Evolutionary conservation across 2,329 filamentous ascomycete genomes (phyloP).

Genomic region (Fusarium subglutinans): DNA sequence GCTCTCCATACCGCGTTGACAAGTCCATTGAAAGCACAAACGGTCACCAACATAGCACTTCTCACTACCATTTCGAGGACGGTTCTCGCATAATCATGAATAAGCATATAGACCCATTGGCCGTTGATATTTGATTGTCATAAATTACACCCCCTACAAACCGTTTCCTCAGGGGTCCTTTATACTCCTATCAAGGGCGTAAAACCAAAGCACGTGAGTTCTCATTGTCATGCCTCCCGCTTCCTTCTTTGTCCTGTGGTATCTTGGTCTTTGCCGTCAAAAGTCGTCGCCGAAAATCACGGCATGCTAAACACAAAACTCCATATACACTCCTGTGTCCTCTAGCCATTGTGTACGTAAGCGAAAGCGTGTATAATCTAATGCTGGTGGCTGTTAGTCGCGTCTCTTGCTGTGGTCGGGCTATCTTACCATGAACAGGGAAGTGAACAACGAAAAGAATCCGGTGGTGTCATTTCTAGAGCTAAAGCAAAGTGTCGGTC

Average conservation of each 20-base stretch:
- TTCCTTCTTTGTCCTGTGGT: conserved; percentile 31
- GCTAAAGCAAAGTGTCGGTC: conserved; percentile 15
- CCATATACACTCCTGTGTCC: conserved; percentile 23
- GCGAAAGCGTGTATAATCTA: conserved; percentile 25
- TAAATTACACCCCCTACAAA: conserved; percentile 14
- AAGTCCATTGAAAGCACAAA: background rate
- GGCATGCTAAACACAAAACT: conserved; percentile 33
- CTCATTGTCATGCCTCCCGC: conserved; percentile 25
- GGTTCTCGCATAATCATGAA: background rate
- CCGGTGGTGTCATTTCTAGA: conserved; percentile 18
- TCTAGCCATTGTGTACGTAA: conserved; percentile 29
- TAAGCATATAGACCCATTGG: background rate
- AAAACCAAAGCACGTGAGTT: conserved; percentile 30
- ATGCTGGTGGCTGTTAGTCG: conserved; percentile 16
- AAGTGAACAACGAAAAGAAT: conserved; percentile 22
- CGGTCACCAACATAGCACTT: background rate
- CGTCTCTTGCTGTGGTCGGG: background rate
- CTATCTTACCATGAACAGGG: conserved; percentile 32
- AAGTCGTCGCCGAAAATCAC: conserved; percentile 29
- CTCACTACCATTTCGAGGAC: background rate
- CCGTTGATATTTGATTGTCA: background rate
- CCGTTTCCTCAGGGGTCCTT: background rate
- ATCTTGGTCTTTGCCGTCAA: conserved; percentile 38
- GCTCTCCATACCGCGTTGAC: background rate
- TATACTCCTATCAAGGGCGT: conserved; percentile 21